Base-by-base conservation (phyloP, 73 alveolate genomes). In the Halteria grandinella region DNA sequence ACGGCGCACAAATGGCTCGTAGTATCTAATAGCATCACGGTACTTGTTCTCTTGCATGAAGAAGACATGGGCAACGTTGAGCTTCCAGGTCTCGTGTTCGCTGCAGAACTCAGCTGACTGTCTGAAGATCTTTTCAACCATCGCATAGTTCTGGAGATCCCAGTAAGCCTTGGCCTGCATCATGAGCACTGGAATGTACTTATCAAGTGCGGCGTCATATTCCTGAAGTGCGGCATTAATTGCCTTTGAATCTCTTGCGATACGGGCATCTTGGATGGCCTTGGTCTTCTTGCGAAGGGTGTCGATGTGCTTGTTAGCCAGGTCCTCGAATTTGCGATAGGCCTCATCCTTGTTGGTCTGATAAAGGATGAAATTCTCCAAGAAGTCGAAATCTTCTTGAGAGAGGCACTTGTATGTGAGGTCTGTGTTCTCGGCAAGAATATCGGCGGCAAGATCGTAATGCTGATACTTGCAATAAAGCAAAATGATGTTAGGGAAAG, bases 141-240 rank as follows among this genome's bases (percentile, higher is more conserved):
- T 82, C 32, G 93, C 69, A 84, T 97, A 97, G 86, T 97, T 95
- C 44, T 93, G 98, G 73, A 88, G 79, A 81, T 97, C 99, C 99
- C 99, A 97, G 80, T 96, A 97, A 33, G 95, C 97, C 86, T 97
- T 97, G 43, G 99, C 99, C 58, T 97, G 96, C 55, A 98, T 98
- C 98, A 97, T 97, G 39, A 97, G 93, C 24, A 97, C 99, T 52
- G 98, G 99, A 54, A 96, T 93, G 73, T 91, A 96, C 71, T 96
- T 94, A 75, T 94, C 98, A 6, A 96, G 86, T 32, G 97, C 90
- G 10, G 87, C 95, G 79, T 96, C 99, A 59, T 92, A 94, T 53
- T 94, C 97, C 69, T 94, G 88, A 0, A 96, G 93, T 12, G 98
- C 92, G 77, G 74, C 79, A 77, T 92, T 89, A 52, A 95, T 93